Evolutionary conservation across 768 basidiomycete species (phyloP).

Genomic region (Austroboletus festivus): DNA sequence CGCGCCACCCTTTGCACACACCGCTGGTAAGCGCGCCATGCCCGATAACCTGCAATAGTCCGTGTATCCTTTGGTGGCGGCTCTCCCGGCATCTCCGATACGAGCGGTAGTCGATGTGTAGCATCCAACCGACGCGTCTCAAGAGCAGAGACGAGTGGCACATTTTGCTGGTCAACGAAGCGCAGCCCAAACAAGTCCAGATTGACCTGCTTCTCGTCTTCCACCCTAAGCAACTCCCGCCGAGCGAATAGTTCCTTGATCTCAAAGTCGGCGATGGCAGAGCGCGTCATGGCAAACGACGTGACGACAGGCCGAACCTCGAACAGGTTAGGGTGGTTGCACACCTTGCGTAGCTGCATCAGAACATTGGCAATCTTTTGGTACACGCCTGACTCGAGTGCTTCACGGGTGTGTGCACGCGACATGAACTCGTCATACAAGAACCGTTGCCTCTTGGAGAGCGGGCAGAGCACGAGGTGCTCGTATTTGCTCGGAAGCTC

Average conservation of each 20-base stretch:
- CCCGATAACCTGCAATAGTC: conserved; percentile 69
- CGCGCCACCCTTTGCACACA: conserved; percentile 51
- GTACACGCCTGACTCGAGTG: conserved; percentile 80
- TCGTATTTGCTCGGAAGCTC: conserved; percentile 93
- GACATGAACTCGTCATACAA: conserved; percentile 97
- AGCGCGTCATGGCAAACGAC: conserved; percentile 72
- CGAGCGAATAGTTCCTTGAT: conserved; percentile 87
- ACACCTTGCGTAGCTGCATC: conserved; percentile 97
- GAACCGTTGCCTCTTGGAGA: conserved; percentile 92
- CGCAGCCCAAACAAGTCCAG: conserved; percentile 63
- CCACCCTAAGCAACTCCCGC: conserved; percentile 58
- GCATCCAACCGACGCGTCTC: conserved; percentile 59
- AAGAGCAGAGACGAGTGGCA: conserved; percentile 49
- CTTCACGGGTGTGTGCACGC: conserved; percentile 76
- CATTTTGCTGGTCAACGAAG: conserved; percentile 56
- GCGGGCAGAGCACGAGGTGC: conserved; percentile 81
- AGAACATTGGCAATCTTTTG: conserved; percentile 91
- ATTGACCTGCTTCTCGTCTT: conserved; percentile 51
- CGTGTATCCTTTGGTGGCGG: conserved; percentile 72
- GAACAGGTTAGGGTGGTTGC: conserved; percentile 92
- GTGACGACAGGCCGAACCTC: conserved; percentile 83
- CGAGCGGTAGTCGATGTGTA: conserved; percentile 50
- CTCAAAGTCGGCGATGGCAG: conserved; percentile 74
- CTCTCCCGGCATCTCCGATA: conserved; percentile 53
- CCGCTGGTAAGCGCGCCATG: conserved; percentile 46